These are phyloP conservation scores for Striga hermonthica DNA, from an alignment of 305 asterid genomes.

Conservation along the genomic window DNA sequence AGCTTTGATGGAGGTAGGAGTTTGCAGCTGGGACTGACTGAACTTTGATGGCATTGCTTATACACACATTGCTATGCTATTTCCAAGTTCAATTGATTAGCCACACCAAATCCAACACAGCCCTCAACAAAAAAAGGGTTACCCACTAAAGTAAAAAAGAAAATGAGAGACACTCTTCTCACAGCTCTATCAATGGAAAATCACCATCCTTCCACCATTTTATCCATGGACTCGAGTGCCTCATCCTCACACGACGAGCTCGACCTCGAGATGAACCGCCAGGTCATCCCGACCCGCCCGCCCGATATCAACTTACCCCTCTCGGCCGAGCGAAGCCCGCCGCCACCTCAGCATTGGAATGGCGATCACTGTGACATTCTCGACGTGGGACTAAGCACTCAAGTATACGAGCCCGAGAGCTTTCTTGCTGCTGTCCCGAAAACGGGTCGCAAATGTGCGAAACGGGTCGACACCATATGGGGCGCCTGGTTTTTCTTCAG, in stretches of 20 bases:
- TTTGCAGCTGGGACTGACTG: slow-evolving; percentile 54
- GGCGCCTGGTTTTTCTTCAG: slow-evolving; percentile 96
- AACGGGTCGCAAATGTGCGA: slow-evolving; percentile 61
- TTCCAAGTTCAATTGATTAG: no score
- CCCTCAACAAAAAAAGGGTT: no score
- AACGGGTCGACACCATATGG: slow-evolving; percentile 83
- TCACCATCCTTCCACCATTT: slow-evolving; percentile 78
- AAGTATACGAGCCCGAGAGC: slow-evolving; percentile 59
- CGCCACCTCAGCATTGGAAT: slow-evolving; percentile 68
- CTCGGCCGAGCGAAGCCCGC: slow-evolving; percentile 81
- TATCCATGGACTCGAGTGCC: slow-evolving; percentile 92
- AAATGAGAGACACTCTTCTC: slow-evolving; percentile 61
- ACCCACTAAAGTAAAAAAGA: slow-evolving; percentile 23
- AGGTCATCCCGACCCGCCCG: slow-evolving; percentile 56
- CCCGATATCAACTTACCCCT: slow-evolving; percentile 88
- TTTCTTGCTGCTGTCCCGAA: slow-evolving; percentile 53
- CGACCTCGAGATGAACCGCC: slow-evolving; percentile 79
- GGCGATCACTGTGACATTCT: slow-evolving; percentile 68
- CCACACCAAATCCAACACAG: no score
- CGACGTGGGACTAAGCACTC: slow-evolving; percentile 70
- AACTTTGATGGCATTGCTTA: slow-evolving; percentile 15
- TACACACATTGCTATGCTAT: no score
- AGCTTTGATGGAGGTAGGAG: slow-evolving; percentile 51
- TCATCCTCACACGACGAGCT: slow-evolving; percentile 77
- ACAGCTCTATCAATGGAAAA: slow-evolving; percentile 76